These are phyloP conservation scores for Pythium brachiatum DNA, from an alignment of 352 stramenopile genomes.

Conservation along the genomic window DNA sequence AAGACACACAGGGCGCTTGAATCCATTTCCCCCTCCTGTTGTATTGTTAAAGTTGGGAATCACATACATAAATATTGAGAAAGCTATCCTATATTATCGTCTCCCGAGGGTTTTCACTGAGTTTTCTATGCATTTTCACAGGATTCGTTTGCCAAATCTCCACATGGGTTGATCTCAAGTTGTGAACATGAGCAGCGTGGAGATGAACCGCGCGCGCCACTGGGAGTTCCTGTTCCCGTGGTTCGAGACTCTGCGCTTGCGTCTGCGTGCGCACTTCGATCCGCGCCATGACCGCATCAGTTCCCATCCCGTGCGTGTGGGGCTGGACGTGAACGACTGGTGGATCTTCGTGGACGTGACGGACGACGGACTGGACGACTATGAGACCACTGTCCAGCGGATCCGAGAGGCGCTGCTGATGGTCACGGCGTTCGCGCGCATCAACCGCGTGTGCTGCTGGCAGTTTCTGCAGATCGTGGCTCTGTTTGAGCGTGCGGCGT, in stretches of 20 bases:
- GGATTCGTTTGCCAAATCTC: too few relatives aligned
- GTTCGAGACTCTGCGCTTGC: not conserved
- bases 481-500: not conserved
- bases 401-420: not conserved
- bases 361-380: not conserved
- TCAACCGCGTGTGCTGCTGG: not conserved
- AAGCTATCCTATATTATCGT: too few relatives aligned
- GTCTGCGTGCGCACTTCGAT: not conserved
- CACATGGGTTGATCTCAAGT: too few relatives aligned
- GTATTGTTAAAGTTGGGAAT: not conserved
- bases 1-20: too few relatives aligned
- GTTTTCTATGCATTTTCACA: too few relatives aligned
- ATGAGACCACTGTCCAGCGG: not conserved
- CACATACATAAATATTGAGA: too few relatives aligned
- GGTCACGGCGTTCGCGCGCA: not conserved
- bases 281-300: too few relatives aligned
- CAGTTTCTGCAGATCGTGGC: not conserved
- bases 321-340: not conserved
- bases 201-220: not conserved
- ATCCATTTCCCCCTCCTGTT: too few relatives aligned
- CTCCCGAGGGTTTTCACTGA: too few relatives aligned
- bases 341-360: not conserved
- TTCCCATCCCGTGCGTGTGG: not conserved
- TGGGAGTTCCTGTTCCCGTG: constrained; percentile 10
- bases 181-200: too few relatives aligned